These are phyloP conservation scores for Bonia amplexicaulis DNA, from an alignment of 176 grass and related monocot species.

Conservation along the genomic window DNA sequence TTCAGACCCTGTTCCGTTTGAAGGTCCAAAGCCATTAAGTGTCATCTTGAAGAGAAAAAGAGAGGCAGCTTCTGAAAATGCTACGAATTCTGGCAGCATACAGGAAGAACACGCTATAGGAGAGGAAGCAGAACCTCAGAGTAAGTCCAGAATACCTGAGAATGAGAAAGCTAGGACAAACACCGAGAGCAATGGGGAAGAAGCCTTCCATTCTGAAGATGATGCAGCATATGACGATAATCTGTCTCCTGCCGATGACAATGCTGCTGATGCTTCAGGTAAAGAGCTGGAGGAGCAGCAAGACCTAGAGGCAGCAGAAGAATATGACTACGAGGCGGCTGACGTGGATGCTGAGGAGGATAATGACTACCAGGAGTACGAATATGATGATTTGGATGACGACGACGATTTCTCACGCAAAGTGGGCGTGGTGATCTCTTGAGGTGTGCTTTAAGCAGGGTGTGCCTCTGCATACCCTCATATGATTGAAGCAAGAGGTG, in stretches of 20 bases:
- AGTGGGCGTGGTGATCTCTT: slow-evolving; percentile 48
- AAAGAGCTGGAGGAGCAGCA: slow-evolving; percentile 32
- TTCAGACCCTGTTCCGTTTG: slow-evolving; percentile 34
- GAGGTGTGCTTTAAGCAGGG: background rate
- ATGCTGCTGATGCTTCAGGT: background rate
- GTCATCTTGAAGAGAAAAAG: slow-evolving; percentile 61
- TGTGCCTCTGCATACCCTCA: background rate
- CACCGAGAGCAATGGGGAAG: slow-evolving; percentile 22
- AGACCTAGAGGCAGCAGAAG: slow-evolving; percentile 21
- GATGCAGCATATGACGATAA: slow-evolving; percentile 22
- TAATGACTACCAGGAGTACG: slow-evolving; percentile 43
- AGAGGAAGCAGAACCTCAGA: slow-evolving; percentile 4
- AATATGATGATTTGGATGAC: slow-evolving; percentile 48
- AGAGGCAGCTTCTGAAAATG: background rate
- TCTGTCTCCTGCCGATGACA: slow-evolving; percentile 2
- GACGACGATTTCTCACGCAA: slow-evolving; percentile 51
- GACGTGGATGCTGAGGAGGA: slow-evolving; percentile 28
- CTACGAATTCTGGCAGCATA: slow-evolving; percentile 19
- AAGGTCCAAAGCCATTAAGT: slow-evolving; percentile 53
- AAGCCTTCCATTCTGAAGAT: slow-evolving; percentile 30
- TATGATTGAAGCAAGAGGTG: background rate
- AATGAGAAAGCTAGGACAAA: background rate
- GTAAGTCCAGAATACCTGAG: background rate
- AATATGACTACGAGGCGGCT: slow-evolving; percentile 23
- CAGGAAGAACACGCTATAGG: slow-evolving; percentile 3